Base-by-base conservation (phyloP, 2,329 filamentous ascomycete species). In the Xylariaceae sp. region DNA sequence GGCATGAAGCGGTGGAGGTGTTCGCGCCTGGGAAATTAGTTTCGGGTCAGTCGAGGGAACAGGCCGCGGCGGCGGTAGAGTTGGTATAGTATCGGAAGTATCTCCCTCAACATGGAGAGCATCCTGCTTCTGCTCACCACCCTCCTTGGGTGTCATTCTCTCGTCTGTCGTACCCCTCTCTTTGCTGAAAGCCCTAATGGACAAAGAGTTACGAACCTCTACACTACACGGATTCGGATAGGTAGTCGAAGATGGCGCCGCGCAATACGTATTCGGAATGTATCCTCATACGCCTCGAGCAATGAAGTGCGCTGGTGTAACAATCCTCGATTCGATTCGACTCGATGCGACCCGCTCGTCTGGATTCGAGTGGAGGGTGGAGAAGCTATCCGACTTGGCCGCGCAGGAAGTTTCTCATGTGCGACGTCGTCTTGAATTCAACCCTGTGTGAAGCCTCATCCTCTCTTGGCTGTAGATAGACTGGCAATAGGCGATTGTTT, bases 1-100 rank as follows among this genome's bases (percentile, higher is more conserved):
- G n/a, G 75, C 70, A 36, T 78, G 77, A n/a, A 76, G 73, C 19
- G 77, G 76, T 9, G 79, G 79, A 6, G 73, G 69, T 17, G 73
- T 70, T 60, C 64, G 69, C 11, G 68, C 69, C 41, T 73, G 69
- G 47, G 53, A 56, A 48, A 68, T 51, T 24, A 78, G 66, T 21
- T 65, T 70, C 4, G 74, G 74, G 48, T 78, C 75, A 50, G 67
- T 67, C 17, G 74, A 72, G 31, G 75, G 75, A 44, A 70, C 61
- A 9, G 74, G 76, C 21, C 71, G 72, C 19, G 75, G 75, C 11
- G 75, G 75, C 19, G 75, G 74, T 1, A 73, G 63, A 5, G 62
- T 66, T 16, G 72, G 71, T 2, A 69, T 61, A 24, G 50, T 67
- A 47, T 69, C 64, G 46, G 64, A 41, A 16, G 4, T 7, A 4